Conservation (phyloP, 805 yeast species). For the Saccharomycopsis fermentans region DNA sequence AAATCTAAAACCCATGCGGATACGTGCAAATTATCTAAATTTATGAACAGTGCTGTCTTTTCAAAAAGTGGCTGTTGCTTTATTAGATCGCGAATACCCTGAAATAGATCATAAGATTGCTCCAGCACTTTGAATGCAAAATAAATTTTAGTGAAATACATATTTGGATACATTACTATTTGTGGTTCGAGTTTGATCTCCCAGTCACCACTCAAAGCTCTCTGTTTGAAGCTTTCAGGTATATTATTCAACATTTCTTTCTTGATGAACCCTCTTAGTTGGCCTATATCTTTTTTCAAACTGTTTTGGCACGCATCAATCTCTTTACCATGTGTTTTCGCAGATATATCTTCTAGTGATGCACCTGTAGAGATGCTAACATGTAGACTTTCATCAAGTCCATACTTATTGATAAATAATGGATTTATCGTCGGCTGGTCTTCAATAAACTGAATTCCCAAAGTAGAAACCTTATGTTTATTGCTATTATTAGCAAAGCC, state of each 20-base stretch:
- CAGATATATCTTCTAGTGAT: not conserved
- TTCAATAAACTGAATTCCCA: not conserved
- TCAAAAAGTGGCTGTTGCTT: not conserved
- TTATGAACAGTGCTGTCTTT: not conserved
- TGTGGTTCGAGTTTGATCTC: not conserved
- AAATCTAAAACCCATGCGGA: not conserved
- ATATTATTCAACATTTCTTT: not conserved
- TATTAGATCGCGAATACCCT: not conserved
- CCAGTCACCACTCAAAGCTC: not conserved
- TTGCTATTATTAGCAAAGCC: not conserved
- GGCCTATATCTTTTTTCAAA: not conserved
- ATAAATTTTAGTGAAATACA: slow-evolving; percentile 3
- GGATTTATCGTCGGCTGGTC: not conserved
- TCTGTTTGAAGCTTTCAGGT: not conserved
- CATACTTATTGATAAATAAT: not conserved
- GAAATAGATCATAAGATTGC: not conserved
- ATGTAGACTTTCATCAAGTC: not conserved
- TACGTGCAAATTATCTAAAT: slow-evolving; percentile 1
- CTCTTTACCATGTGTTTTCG: not conserved
- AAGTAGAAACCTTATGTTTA: not conserved
- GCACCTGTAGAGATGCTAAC: not conserved
- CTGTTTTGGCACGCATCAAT: not conserved
- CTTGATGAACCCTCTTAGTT: not conserved
- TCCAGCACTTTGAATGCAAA: slow-evolving; percentile 2
- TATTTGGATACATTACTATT: slow-evolving; percentile 2